phyloP scores from a whole-genome alignment of 2,329 filamentous ascomycete genomes.

The Drechslerella coelobrocha region DNA sequence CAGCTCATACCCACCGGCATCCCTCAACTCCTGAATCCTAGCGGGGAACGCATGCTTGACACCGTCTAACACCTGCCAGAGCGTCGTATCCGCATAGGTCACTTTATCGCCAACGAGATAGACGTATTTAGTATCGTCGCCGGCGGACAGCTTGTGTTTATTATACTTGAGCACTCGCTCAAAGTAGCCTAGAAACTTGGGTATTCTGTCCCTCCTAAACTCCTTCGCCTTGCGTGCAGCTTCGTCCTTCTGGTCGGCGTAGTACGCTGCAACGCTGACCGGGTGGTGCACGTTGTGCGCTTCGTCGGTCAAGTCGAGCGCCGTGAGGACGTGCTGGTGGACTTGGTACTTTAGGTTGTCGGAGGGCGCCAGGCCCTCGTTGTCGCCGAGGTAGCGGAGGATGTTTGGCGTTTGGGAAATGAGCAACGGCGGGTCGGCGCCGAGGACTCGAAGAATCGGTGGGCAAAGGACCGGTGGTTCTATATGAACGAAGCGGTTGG shows the following conservation, averaged over 20 bases:
- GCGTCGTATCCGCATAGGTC: slow-evolving; percentile 74
- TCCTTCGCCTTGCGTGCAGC: slow-evolving; percentile 66
- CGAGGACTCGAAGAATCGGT: slow-evolving; percentile 65
- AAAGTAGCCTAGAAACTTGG: slow-evolving; percentile 76
- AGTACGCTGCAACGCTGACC: slow-evolving; percentile 66
- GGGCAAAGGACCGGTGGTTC: slow-evolving; percentile 73
- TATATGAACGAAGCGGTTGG: slow-evolving; percentile 56
- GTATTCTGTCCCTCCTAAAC: slow-evolving; percentile 69
- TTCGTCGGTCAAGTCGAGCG: slow-evolving; percentile 75
- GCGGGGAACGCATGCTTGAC: slow-evolving; percentile 73
- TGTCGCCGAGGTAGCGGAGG: slow-evolving; percentile 71
- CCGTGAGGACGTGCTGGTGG: slow-evolving; percentile 71
- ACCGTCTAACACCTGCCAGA: slow-evolving; percentile 74
- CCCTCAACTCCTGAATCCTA: slow-evolving; percentile 62
- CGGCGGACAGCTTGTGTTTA: slow-evolving; percentile 57
- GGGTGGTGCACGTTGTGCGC: slow-evolving; percentile 79
- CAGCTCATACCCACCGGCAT: slow-evolving; percentile 59
- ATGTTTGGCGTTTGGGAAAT: slow-evolving; percentile 77
- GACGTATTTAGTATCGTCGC: slow-evolving; percentile 58
- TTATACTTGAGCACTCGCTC: slow-evolving; percentile 68
- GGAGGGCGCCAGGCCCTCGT: slow-evolving; percentile 65
- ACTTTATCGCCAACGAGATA: slow-evolving; percentile 72
- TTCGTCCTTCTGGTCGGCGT: slow-evolving; percentile 78
- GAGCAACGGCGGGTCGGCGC: slow-evolving; percentile 60
- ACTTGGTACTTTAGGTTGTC: slow-evolving; percentile 65